These are phyloP conservation scores for Sporisorium iseilematis-ciliati DNA, from an alignment of 1,284 basidiomycete genomes.

Conservation along the genomic window DNA sequence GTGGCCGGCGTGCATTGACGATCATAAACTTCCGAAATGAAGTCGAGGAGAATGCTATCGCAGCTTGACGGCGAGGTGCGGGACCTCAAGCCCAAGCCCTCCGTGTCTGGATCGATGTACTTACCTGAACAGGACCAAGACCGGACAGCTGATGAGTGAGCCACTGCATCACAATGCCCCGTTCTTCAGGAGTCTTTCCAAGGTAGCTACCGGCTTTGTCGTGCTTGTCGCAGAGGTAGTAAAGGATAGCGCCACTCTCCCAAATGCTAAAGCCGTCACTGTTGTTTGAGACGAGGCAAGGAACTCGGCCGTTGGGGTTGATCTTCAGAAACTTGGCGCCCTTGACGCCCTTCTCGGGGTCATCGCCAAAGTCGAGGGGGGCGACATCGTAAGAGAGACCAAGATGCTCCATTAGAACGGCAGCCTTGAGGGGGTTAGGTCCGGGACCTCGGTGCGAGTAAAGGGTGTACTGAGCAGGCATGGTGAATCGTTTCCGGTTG, in stretches of 20 bases:
- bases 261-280: conserved; percentile 55
- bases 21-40: background rate
- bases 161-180: conserved; percentile 54
- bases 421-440: conserved; percentile 63
- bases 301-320: conserved; percentile 62
- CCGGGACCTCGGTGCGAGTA: conserved; percentile 59
- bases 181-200: conserved; percentile 53
- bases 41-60: background rate
- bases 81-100: no score
- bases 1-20: background rate
- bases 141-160: conserved; percentile 57
- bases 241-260: conserved; percentile 61
- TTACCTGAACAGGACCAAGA: conserved; percentile 50
- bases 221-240: conserved; percentile 61
- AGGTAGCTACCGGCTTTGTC: conserved; percentile 49
- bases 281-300: conserved; percentile 62
- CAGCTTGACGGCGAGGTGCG: no score
- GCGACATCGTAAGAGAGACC: conserved; percentile 59
- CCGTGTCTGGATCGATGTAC: background rate
- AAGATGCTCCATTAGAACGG: conserved; percentile 60
- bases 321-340: conserved; percentile 56
- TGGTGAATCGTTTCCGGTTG: background rate
- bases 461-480: conserved; percentile 60
- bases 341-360: conserved; percentile 62
- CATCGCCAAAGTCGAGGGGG: conserved; percentile 57